Conservation (phyloP, 2,329 filamentous ascomycete genomes). For the Sclerotinia trifoliorum region DNA sequence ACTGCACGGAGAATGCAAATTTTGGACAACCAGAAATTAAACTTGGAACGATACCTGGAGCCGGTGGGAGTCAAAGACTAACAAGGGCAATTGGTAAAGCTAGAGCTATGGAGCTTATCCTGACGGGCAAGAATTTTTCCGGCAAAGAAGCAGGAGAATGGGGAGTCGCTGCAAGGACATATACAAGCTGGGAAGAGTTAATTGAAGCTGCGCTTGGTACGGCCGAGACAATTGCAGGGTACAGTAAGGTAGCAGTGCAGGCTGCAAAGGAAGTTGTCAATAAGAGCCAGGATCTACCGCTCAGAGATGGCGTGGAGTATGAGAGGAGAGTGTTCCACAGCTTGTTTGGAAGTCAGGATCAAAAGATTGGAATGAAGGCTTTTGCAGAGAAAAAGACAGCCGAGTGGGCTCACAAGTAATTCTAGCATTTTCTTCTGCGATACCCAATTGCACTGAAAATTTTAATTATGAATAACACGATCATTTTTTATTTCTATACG, state of each 20-base stretch:
- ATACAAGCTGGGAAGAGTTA: slow-evolving; percentile 76
- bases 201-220: slow-evolving; percentile 79
- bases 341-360: slow-evolving; percentile 90
- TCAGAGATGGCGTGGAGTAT: slow-evolving; percentile 90
- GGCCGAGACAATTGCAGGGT: slow-evolving; percentile 84
- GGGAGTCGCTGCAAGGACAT: slow-evolving; percentile 83
- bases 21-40: slow-evolving; percentile 98
- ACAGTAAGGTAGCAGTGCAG: slow-evolving; percentile 82
- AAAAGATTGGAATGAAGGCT: slow-evolving; percentile 95
- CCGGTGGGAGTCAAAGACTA: slow-evolving; percentile 85
- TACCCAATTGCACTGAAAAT: background rate
- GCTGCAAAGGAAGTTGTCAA: slow-evolving; percentile 98
- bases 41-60: slow-evolving; percentile 87
- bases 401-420: slow-evolving; percentile 77
- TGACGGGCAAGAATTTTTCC: slow-evolving; percentile 80
- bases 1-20: slow-evolving; percentile 80
- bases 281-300: slow-evolving; percentile 88
- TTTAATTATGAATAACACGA: background rate
- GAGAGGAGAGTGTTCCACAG: slow-evolving; percentile 92
- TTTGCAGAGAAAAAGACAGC: slow-evolving; percentile 95
- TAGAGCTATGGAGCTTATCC: slow-evolving; percentile 85
- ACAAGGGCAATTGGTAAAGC: slow-evolving; percentile 81
- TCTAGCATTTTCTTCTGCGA: background rate
- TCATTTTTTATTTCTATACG: background rate
- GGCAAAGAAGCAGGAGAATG: slow-evolving; percentile 84